A percentile compares a stretch with the other conserved stretches of the same genome.
These are phyloP conservation scores for Phytophthora sp. DNA, from an alignment of 352 stramenopile genomes.

Conservation along the genomic window DNA sequence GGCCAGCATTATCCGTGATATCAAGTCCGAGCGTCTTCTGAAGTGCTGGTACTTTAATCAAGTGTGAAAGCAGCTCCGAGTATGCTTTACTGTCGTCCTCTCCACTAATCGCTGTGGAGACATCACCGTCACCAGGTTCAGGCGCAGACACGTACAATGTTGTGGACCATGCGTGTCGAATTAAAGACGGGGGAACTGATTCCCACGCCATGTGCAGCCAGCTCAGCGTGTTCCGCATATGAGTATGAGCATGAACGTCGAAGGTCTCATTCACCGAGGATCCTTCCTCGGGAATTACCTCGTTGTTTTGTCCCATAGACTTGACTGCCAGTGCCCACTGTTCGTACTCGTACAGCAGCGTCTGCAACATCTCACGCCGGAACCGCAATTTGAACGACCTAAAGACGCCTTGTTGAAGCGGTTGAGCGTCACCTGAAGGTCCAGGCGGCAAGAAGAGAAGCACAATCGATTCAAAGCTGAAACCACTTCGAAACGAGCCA, in stretches of 20 bases:
- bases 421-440: conserved; percentile 45
- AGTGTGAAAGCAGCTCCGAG: conserved; percentile 31
- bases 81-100: conserved; percentile 33
- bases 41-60: conserved; percentile 36
- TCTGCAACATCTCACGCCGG: conserved; percentile 61
- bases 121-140: conserved; percentile 37
- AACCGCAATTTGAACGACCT: conserved; percentile 68
- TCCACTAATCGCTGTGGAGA: conserved; percentile 12
- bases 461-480: conserved; percentile 69
- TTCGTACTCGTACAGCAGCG: conserved; percentile 46
- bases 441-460: conserved; percentile 68
- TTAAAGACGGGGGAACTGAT: conserved; percentile 31
- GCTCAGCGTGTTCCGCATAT: conserved; percentile 50
- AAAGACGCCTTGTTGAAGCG: conserved; percentile 64
- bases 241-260: conserved; percentile 52
- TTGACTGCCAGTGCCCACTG: conserved; percentile 22
- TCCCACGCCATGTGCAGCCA: conserved; percentile 60
- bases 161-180: conserved; percentile 50
- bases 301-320: not conserved
- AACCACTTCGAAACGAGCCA: conserved; percentile 65
- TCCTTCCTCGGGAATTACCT: conserved; percentile 6
- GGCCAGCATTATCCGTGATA: conserved; percentile 21
- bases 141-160: conserved; percentile 43
- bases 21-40: conserved; percentile 48
- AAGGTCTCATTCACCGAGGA: conserved; percentile 31